Conservation (phyloP, 1,139 yeast species). For the Geotrichum histeridarum region DNA sequence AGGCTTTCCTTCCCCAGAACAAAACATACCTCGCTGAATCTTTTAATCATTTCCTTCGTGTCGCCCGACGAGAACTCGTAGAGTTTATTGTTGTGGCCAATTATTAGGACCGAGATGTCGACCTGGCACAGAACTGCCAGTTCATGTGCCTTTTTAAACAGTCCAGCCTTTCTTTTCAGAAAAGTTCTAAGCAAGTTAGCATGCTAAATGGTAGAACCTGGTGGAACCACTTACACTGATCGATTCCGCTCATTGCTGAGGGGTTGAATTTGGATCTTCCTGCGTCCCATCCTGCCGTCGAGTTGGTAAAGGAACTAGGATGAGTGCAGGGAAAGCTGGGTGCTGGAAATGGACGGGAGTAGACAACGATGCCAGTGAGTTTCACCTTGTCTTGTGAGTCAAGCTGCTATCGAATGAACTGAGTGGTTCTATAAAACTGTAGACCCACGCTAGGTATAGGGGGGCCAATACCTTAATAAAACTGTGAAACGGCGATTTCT, state of each 20-base stretch:
- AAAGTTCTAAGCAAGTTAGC: constrained; percentile 49
- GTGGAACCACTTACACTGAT: constrained; percentile 35
- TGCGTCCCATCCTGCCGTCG: constrained; percentile 69
- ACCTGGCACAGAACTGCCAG: constrained; percentile 87
- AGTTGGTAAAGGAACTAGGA: neutral
- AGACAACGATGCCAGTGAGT: too few relatives aligned
- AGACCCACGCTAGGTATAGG: too few relatives aligned
- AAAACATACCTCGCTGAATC: constrained; percentile 43
- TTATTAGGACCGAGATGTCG: constrained; percentile 82
- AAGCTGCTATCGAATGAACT: too few relatives aligned
- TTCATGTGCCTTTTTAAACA: constrained; percentile 94
- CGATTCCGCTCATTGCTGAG: constrained; percentile 85
- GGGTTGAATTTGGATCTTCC: constrained; percentile 92
- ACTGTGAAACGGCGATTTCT: too few relatives aligned
- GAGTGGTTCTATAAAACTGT: too few relatives aligned
- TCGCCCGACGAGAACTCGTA: constrained; percentile 79
- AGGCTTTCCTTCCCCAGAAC: neutral
- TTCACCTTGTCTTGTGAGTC: too few relatives aligned
- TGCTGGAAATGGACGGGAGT: too few relatives aligned
- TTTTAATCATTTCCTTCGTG: constrained; percentile 54
- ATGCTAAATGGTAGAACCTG: neutral
- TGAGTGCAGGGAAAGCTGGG: neutral
- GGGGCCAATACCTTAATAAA: too few relatives aligned
- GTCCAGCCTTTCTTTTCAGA: constrained; percentile 89
- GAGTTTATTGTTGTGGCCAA: constrained; percentile 76